A percentile compares a stretch with the other conserved stretches of the same genome.
These are phyloP conservation scores for Scleroderma citrinum DNA, from an alignment of 768 basidiomycete species.

Conservation along the genomic window DNA sequence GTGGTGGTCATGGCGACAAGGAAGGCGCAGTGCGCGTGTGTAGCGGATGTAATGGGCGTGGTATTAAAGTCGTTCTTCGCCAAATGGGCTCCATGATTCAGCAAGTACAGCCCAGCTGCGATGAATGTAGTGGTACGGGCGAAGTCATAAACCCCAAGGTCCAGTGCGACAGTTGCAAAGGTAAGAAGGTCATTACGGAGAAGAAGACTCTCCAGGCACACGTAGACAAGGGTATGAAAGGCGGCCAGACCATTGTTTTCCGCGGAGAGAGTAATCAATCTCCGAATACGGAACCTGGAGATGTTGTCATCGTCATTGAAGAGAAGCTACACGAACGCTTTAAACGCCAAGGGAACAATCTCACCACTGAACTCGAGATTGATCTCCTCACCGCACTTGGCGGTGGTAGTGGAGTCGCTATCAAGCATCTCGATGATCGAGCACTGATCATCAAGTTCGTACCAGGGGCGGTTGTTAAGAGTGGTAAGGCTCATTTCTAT, in stretches of 20 bases:
- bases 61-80: slow-evolving; percentile 83
- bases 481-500: slow-evolving; percentile 53
- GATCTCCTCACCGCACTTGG: slow-evolving; percentile 91
- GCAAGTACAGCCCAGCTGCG: slow-evolving; percentile 93
- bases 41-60: slow-evolving; percentile 76
- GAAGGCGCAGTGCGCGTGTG: slow-evolving; percentile 90
- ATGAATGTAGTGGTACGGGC: slow-evolving; percentile 87
- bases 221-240: slow-evolving; percentile 97
- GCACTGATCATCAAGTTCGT: slow-evolving; percentile 76
- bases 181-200: slow-evolving; percentile 90
- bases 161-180: slow-evolving; percentile 87
- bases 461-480: slow-evolving; percentile 89
- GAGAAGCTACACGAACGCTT: slow-evolving; percentile 89
- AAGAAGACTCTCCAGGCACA: slow-evolving; percentile 97
- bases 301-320: slow-evolving; percentile 90
- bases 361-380: slow-evolving; percentile 81
- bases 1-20: slow-evolving; percentile 95
- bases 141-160: slow-evolving; percentile 94
- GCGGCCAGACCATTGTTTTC: slow-evolving; percentile 86
- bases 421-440: slow-evolving; percentile 92
- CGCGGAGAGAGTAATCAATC: slow-evolving; percentile 90
- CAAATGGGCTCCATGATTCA: slow-evolving; percentile 99
- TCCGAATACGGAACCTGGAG: slow-evolving; percentile 84
- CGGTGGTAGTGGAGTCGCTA: slow-evolving; percentile 84
- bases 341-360: slow-evolving; percentile 83